Evolutionary conservation across 768 basidiomycete species (phyloP).

Genomic region (Boletus tomentosulus): DNA sequence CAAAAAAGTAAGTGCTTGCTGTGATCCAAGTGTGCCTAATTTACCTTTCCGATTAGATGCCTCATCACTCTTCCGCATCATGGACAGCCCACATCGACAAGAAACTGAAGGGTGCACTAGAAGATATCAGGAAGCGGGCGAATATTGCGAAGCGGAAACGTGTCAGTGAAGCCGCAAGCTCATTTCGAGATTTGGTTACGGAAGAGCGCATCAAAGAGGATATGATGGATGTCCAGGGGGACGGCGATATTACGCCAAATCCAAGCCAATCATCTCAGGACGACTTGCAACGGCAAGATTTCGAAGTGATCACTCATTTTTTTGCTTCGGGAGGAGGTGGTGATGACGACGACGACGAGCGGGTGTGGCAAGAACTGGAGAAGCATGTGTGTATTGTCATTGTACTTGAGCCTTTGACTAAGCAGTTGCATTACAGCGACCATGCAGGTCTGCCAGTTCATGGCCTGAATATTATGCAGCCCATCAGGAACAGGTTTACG

Average conservation of each 20-base stretch:
- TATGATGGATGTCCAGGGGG: neutral
- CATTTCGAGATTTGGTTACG: neutral
- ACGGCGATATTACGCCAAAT: neutral
- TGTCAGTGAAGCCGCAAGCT: neutral
- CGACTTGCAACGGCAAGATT: slow-evolving; percentile 35
- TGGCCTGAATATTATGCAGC: slow-evolving; percentile 54
- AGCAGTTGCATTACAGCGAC: slow-evolving; percentile 27
- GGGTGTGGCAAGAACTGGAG: slow-evolving; percentile 51
- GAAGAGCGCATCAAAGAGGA: slow-evolving; percentile 2
- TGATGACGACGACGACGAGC: slow-evolving; percentile 41
- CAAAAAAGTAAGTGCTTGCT: slow-evolving; percentile 39
- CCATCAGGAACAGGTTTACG: slow-evolving; percentile 39
- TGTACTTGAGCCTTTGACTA: neutral
- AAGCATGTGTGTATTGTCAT: slow-evolving; percentile 36
- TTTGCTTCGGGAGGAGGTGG: slow-evolving; percentile 52
- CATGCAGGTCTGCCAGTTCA: slow-evolving; percentile 37
- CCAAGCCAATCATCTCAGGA: slow-evolving; percentile 4
- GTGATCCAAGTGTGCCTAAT: neutral
- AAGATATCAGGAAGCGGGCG: slow-evolving; percentile 46
- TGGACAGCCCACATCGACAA: slow-evolving; percentile 43
- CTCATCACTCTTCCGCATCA: slow-evolving; percentile 50
- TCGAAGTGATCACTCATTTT: slow-evolving; percentile 50
- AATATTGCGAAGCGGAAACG: slow-evolving; percentile 49
- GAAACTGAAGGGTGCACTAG: slow-evolving; percentile 37
- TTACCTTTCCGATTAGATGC: slow-evolving; percentile 43